These are phyloP conservation scores for Erodium texanum DNA, from an alignment of 441 rosid species.

Conservation along the genomic window DNA sequence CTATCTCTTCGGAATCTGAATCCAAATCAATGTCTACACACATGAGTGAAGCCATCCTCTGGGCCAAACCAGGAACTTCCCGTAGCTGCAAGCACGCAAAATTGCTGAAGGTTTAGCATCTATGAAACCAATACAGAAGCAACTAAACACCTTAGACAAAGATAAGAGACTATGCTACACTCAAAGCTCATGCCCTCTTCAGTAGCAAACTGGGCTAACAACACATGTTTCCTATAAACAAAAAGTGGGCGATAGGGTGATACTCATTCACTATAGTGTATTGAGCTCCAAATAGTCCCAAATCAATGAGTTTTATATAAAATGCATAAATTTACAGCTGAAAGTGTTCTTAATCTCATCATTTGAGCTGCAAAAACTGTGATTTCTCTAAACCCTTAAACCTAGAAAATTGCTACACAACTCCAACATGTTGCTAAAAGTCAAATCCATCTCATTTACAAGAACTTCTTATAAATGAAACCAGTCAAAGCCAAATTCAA, in stretches of 20 bases:
- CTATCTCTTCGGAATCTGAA: slow-evolving; percentile 28
- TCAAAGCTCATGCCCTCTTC: neutral
- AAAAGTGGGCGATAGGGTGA: neutral
- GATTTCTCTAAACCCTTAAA: neutral
- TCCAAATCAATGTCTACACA: slow-evolving; percentile 51
- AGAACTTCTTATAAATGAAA: neutral
- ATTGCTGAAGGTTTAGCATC: slow-evolving; percentile 7
- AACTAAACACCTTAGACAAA: slow-evolving; percentile 4
- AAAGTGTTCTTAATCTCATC: too few relatives aligned
- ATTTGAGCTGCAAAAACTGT: neutral
- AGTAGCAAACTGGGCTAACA: neutral
- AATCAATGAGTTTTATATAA: neutral
- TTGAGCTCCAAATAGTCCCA: neutral
- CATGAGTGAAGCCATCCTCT: slow-evolving; percentile 88
- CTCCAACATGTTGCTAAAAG: neutral
- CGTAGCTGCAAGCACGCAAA: slow-evolving; percentile 47
- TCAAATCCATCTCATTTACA: neutral
- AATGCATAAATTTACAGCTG: too few relatives aligned
- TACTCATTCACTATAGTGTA: neutral
- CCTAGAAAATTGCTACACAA: neutral
- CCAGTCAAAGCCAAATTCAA: neutral
- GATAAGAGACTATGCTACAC: neutral
- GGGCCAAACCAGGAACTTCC: slow-evolving; percentile 76
- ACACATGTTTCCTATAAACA: too few relatives aligned
- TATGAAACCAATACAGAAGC: neutral